Percentiles rank a stretch among this genome's conserved stretches.
These are phyloP conservation scores for Colletotrichum horii DNA, from an alignment of 2,329 filamentous ascomycete genomes.

Conservation along the genomic window DNA sequence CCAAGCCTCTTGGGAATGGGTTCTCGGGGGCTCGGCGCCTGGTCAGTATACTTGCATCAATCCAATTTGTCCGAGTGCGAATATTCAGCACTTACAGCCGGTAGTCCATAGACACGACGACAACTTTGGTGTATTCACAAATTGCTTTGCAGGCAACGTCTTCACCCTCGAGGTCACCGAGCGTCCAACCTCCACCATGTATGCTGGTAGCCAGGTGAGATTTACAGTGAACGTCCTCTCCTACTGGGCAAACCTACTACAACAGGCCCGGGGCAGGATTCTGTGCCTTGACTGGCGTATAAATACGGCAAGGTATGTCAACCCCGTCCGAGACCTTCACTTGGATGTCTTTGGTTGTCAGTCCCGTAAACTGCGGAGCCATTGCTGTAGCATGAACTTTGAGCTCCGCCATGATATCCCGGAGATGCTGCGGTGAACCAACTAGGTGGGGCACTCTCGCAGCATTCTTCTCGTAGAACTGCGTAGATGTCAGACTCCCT, in stretches of 20 bases:
- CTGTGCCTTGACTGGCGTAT: background rate
- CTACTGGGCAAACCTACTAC: background rate
- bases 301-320: background rate
- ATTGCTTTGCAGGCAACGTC: background rate
- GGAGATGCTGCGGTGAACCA: background rate
- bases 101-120: background rate
- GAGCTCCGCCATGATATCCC: background rate
- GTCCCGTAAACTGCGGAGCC: background rate
- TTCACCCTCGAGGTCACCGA: background rate
- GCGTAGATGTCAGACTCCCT: background rate
- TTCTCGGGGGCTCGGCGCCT: background rate
- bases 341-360: background rate
- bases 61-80: accelerated
- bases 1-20: background rate
- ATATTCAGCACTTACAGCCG: background rate
- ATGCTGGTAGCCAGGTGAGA: background rate
- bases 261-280: background rate
- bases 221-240: background rate
- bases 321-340: background rate
- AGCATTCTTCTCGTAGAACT: background rate
- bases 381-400: background rate
- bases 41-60: background rate
- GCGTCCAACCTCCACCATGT: background rate
- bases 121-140: background rate
- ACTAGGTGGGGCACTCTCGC: background rate